Evolutionary conservation across 352 stramenopile species (phyloP), one percentile per base, ranked within the genome.

Genomic region (Saprolegnia diclina): DNA sequence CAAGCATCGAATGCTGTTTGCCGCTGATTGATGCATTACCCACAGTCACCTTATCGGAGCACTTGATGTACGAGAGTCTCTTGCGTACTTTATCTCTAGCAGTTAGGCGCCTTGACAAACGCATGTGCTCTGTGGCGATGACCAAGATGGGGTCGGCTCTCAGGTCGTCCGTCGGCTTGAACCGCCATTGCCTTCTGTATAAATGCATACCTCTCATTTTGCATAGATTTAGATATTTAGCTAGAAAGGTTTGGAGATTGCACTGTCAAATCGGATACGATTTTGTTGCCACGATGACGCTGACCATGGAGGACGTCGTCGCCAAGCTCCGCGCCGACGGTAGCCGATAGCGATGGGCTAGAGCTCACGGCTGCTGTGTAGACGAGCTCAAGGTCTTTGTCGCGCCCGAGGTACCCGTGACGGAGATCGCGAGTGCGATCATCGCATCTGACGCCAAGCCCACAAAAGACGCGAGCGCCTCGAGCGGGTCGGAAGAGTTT

Each of bases 361-460:
- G 32, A 40, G 21, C 63, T 66, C 7, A 16, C 26, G 2, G 59
- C 16, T 5, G 65, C 2, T 56, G 22, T 71, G 57, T 72, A 94
- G 87, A 81, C 14, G 77, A 92, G 59, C 65, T 95, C 46, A 75
- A 81, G 35, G 80, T 91, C 32, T 95, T 95, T 66, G 72, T 94
- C 42, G 73, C 71, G 53, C 55, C 82, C 11, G 84, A 91, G 19
- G 91, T 85, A 75, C 85, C 88, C 73, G 80, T 89, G 37, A 91
- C 78, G 52, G 78, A 79, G 48, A 89, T 94, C 76, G 86, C 84
- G 45, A 94, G 86, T 67, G 78, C 77, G 32, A 76, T 94, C 42
- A 82, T 94, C 35, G 82, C 80, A 24, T 79, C 79, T 44, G 86
- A 92, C 59, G 85, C 84, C 14, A 73, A 78, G 1, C 77, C 73